Percentiles rank a stretch among this genome's conserved stretches.
Conservation (phyloP, 2,329 filamentous ascomycete species). For the Paecilomyces variotii region DNA sequence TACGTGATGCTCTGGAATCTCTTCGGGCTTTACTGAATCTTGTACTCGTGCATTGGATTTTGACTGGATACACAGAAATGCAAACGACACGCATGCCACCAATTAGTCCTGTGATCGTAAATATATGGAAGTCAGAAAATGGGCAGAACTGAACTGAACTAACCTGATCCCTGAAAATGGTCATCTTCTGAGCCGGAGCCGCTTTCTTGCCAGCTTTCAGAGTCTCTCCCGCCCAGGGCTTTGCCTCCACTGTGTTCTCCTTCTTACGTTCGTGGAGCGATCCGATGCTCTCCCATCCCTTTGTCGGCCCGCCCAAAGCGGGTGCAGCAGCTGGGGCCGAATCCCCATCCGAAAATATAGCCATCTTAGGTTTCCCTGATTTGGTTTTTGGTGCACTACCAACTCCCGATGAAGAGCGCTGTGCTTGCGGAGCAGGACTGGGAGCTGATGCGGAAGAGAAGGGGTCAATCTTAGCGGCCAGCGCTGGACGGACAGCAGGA, state of each 20-base stretch:
- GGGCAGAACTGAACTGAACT: constrained; percentile 41
- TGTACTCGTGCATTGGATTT: constrained; percentile 30
- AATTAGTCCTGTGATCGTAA: constrained; percentile 98
- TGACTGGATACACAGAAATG: constrained; percentile 48
- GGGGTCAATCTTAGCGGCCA: constrained; percentile 79
- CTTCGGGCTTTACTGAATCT: constrained; percentile 38
- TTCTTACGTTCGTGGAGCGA: constrained; percentile 83
- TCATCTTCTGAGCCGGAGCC: constrained; percentile 68
- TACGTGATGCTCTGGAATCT: constrained; percentile 63
- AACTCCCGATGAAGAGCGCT: constrained; percentile 42
- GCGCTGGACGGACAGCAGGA: constrained; percentile 70
- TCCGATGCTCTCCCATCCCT: constrained; percentile 88
- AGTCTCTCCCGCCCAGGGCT: constrained; percentile 87
- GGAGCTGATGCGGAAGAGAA: constrained; percentile 52
- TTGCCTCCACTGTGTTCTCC: constrained; percentile 80
- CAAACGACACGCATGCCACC: constrained; percentile 38
- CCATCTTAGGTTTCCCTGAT: constrained; percentile 69
- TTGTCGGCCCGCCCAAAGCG: constrained; percentile 47
- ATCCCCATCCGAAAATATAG: constrained; percentile 79
- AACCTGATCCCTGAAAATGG: constrained; percentile 94
- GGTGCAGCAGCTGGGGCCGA: constrained; percentile 50
- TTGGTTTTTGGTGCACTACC: constrained; percentile 48
- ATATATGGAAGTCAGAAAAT: constrained; percentile 52
- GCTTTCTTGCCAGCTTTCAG: constrained; percentile 81
- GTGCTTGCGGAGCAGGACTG: constrained; percentile 61